Evolutionary conservation across 1,139 yeast genomes (phyloP), one percentile per base, ranked within the genome.

Genomic region (Scheffersomyces cryptocercus): DNA sequence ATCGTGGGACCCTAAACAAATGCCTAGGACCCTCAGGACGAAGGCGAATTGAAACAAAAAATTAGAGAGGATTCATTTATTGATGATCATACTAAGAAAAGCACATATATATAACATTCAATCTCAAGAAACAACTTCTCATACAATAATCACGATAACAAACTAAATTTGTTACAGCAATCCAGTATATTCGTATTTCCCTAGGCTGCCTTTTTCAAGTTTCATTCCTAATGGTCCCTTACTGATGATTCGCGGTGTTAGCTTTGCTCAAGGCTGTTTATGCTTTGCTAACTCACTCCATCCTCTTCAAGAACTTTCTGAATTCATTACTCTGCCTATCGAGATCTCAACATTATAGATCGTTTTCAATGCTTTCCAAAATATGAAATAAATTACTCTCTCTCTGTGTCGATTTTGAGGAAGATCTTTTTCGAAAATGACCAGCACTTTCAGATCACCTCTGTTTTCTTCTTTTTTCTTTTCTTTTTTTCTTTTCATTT

Each of bases 321-420:
- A 31, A 31, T 31, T 7, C 9, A 31, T 14, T 31, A 15, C 24
- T 31, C 20, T 31, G 35, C 35, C 35, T 31, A 31, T 31, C 35
- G 35, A 31, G 35, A 31, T 31, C 26, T 20, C 20, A 31, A 31
- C 20, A 31, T 31, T 31, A 31, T 31, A 31, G 20, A 31, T 31
- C 35, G 20, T 14, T 31, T 15, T 15, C 24, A 31, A 31, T 31
- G 35, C 35, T 31, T 31, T 31, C 20, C 35, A 15, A 31, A 31
- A 31, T 31, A 31, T 31, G 35, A 31, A 31, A 31, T 31, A 31
- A 31, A 31, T 31, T 31, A 20, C 35, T 31, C 35, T 31, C 34
- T 31, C 20, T 14, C 20, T 9, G 35, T n/a, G 15, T 31, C 24
- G 15, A 14, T 12, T 13, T 15, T 31, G 35, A 31, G 35, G 35